Conservation (phyloP, 495 filamentous ascomycete species). For the Thermochaetoides thermophila region DNA sequence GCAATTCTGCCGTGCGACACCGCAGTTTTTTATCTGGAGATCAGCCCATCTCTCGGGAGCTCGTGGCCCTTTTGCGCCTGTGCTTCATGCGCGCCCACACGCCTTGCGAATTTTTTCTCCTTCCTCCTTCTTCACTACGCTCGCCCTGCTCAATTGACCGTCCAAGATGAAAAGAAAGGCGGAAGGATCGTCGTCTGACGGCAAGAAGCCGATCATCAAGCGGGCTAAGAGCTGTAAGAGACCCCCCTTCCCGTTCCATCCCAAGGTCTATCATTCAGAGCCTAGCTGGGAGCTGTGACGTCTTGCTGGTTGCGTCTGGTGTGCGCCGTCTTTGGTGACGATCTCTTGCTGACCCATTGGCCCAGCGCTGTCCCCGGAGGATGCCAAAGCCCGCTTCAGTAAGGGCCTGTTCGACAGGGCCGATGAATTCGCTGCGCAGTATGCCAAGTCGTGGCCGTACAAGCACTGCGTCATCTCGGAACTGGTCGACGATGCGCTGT, state of each 20-base stretch:
- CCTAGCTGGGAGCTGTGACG: too few species aligned
- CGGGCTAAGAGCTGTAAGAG: conserved; percentile 28
- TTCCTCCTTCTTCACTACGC: neutral
- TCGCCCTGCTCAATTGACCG: conserved; percentile 12
- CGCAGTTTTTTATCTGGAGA: conserved; percentile 9
- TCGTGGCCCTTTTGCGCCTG: too few species aligned
- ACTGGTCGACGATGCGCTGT: conserved; percentile 61
- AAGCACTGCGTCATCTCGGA: conserved; percentile 77
- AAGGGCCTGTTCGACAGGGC: conserved; percentile 58
- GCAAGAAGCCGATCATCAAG: conserved; percentile 27
- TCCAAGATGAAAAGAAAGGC: conserved; percentile 36
- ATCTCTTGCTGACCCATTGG: conserved; percentile 5
- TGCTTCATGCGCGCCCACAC: conserved; percentile 1
- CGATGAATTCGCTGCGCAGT: conserved; percentile 51
- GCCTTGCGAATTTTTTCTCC: neutral
- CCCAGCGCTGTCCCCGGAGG: conserved; percentile 29
- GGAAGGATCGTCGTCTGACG: conserved; percentile 16
- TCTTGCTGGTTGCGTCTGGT: conserved; percentile 2
- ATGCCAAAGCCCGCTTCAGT: conserved; percentile 46
- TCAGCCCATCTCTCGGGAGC: conserved; percentile 14
- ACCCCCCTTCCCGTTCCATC: neutral
- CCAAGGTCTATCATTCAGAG: too few species aligned
- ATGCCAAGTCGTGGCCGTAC: conserved; percentile 66
- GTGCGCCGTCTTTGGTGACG: conserved; percentile 10
- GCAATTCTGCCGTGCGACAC: conserved; percentile 4